Evolutionary conservation across 139 green algal species (phyloP).

Genomic region (Zygnema circumcarinatum): DNA sequence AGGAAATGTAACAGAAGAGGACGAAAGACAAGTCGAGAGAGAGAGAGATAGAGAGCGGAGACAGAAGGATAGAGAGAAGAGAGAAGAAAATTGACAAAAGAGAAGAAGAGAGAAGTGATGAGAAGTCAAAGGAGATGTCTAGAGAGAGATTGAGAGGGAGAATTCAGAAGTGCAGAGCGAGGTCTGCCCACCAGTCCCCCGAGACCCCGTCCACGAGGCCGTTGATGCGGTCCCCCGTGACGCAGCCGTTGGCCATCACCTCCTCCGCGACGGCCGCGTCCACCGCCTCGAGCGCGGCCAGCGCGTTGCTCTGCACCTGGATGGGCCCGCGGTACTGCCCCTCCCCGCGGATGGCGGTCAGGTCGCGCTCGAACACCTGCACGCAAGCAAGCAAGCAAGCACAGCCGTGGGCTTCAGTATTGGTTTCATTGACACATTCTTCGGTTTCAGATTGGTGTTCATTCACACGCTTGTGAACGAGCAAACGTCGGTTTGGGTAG

Average conservation of each 20-base stretch:
- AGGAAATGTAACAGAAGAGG: too few relatives aligned
- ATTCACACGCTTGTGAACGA: too few relatives aligned
- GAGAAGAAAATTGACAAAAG: background rate
- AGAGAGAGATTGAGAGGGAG: too few relatives aligned
- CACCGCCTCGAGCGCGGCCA: conserved; percentile 67
- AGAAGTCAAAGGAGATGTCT: background rate
- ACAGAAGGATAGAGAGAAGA: too few relatives aligned
- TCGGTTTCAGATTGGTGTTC: too few relatives aligned
- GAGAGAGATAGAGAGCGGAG: too few relatives aligned
- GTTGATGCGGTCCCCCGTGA: conserved; percentile 73
- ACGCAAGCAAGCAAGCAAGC: conserved; percentile 75
- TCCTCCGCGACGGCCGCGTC: conserved; percentile 59
- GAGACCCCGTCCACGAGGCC: conserved; percentile 69
- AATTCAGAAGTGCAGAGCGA: too few relatives aligned
- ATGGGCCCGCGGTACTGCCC: conserved; percentile 87
- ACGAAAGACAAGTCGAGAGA: too few relatives aligned
- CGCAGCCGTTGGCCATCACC: conserved; percentile 59
- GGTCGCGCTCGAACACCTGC: conserved; percentile 85
- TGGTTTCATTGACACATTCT: too few relatives aligned
- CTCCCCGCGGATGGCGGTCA: conserved; percentile 84
- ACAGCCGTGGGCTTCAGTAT: too few relatives aligned
- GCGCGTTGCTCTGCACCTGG: conserved; percentile 71
- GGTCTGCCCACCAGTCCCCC: conserved; percentile 70
- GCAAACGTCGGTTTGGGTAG: too few relatives aligned
- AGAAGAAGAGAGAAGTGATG: background rate